Conservation (phyloP, 1,284 basidiomycete species). For the Trichosporon coremiiforme region DNA sequence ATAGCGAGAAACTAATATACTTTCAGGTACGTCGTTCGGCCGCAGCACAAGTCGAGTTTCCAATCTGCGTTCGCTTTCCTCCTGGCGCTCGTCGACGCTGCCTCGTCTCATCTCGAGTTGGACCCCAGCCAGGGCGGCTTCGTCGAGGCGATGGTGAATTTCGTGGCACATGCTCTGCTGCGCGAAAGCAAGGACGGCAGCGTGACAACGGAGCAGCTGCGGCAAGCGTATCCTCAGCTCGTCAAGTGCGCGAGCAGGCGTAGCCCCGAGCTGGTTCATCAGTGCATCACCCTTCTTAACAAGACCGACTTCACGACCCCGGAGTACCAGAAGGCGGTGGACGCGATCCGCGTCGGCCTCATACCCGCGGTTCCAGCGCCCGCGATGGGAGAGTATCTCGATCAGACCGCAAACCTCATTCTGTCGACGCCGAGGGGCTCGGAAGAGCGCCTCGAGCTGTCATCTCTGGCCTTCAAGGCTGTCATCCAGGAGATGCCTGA, state of each 20-base stretch:
- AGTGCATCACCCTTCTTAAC: constrained; percentile 24
- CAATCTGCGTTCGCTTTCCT: constrained; percentile 46
- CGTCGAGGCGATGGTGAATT: constrained; percentile 35
- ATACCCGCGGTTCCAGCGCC: constrained; percentile 31
- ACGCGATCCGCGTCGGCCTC: constrained; percentile 32
- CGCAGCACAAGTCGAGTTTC: constrained; percentile 37
- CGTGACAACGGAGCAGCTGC: constrained; percentile 41
- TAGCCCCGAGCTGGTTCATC: constrained; percentile 24
- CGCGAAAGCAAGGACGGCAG: constrained; percentile 31
- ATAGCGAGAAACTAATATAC: neutral
- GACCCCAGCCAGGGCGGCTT: constrained; percentile 32
- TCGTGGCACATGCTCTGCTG: constrained; percentile 36
- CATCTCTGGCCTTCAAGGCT: constrained; percentile 37
- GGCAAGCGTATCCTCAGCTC: constrained; percentile 36
- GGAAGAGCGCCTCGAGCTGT: constrained; percentile 36
- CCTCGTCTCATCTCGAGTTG: constrained; percentile 25
- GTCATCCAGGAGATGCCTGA: constrained; percentile 43
- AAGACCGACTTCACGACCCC: constrained; percentile 22
- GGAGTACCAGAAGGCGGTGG: constrained; percentile 26
- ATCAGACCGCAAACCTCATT: constrained; percentile 35
- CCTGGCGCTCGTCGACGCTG: constrained; percentile 34
- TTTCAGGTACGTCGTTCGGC: constrained; percentile 36
- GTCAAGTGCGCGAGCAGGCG: constrained; percentile 33
- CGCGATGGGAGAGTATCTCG: constrained; percentile 36
- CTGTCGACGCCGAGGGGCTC: constrained; percentile 24